A percentile compares a stretch with the other conserved stretches of the same genome.
Conservation (phyloP, 768 basidiomycete genomes). For the Lactarius tabidus region DNA sequence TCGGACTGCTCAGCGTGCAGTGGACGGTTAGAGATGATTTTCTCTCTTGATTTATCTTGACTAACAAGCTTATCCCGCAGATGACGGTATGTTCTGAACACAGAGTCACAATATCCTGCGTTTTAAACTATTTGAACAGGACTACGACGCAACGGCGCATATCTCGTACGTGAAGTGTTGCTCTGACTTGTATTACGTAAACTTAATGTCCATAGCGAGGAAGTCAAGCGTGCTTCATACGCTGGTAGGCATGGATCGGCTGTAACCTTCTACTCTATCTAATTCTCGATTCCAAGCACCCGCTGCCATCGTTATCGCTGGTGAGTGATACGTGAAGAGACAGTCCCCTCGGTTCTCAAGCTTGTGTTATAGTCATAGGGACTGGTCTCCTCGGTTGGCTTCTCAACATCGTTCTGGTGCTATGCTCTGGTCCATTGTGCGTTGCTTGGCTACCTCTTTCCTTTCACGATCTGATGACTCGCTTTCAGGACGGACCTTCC, state of each 20-base stretch:
- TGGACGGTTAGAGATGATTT: slow-evolving; percentile 64
- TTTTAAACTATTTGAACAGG: slow-evolving; percentile 37
- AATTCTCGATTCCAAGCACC: slow-evolving; percentile 15
- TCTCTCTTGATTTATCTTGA: background rate
- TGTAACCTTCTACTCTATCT: background rate
- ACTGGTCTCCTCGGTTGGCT: slow-evolving; percentile 81
- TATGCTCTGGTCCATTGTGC: slow-evolving; percentile 75
- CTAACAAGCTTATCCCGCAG: slow-evolving; percentile 32
- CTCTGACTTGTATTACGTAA: background rate
- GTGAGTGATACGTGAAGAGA: slow-evolving; percentile 1
- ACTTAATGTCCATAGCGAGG: slow-evolving; percentile 46
- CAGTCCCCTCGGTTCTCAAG: slow-evolving; percentile 48
- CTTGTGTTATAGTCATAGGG: slow-evolving; percentile 67
- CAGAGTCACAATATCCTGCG: background rate
- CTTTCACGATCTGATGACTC: too few species aligned
- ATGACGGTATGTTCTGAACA: slow-evolving; percentile 47
- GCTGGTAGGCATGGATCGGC: slow-evolving; percentile 43
- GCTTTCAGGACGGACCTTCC: slow-evolving; percentile 40
- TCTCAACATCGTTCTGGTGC: slow-evolving; percentile 80
- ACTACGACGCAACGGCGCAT: slow-evolving; percentile 79
- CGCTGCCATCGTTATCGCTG: slow-evolving; percentile 17
- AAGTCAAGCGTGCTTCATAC: slow-evolving; percentile 75
- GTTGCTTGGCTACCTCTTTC: slow-evolving; percentile 28
- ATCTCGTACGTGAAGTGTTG: slow-evolving; percentile 54
- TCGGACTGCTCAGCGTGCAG: slow-evolving; percentile 82